Base-by-base conservation (phyloP, 345 rosid genomes). In the Diplotaxis tenuifolia region DNA sequence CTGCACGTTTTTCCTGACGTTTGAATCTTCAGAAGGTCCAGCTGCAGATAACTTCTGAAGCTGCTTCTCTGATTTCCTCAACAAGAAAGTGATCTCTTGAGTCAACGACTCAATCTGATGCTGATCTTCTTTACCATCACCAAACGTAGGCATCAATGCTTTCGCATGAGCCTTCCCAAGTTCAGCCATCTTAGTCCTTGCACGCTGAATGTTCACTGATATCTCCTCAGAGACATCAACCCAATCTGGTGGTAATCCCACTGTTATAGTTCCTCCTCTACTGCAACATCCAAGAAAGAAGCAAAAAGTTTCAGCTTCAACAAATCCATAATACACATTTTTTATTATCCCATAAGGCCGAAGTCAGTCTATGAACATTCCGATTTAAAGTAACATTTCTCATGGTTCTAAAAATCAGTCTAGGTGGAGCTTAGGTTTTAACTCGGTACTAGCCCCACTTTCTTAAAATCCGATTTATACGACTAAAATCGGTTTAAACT, bases 121-220 rank as follows among this genome's bases (percentile, higher is more conserved):
- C 67, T 96, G 99, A 77, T 90, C 98, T 80, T 92, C 99, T 84
- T 83, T 92, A 75, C 87, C 98, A 73, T 96, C 99, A 38, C 98
- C 99, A 75, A 96, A 92, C 2, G 99, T 92, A 36, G 99, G 99
- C 99, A 96, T 92, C 78, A 96, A 80, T 31, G 98, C 96, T 82
- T 96, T 96, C 52, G 94, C 90, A 79, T 92, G 97, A 80, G 96
- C 95, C 78, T 84, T 96, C 28, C 93, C 85, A 71, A 96, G 60
- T 78, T 90, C 98, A 2, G 71, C 82, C 98, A 89, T 88, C 82
- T 86, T 92, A 2, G 73, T 77, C 55, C 82, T 82, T 18, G 90
- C 96, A 29, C 81, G 90, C 69, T 90, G 96, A 82, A 92, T 88
- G 71, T 92, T 81, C 36, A 78, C 86, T 5, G 94, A 87, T 75